Base-by-base conservation (phyloP, 2,329 filamentous ascomycete species). In the Trichophyton rubrum region DNA sequence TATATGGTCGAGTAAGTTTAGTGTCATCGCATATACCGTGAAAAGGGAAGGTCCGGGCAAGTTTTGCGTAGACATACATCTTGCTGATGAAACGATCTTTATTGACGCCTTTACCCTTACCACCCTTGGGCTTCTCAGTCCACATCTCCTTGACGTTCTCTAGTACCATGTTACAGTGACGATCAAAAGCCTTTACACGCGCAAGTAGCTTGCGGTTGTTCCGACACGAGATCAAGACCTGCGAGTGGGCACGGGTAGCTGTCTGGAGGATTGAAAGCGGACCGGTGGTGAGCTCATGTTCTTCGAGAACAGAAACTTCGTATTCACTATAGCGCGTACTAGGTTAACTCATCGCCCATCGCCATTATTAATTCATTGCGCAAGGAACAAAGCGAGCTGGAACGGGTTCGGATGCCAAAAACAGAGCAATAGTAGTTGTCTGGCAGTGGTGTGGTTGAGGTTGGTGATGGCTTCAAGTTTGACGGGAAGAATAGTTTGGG, bases 131-230 rank as follows among this genome's bases (percentile, higher is more conserved):
- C 60, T 88, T 93, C 78, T 99, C 93, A 8, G 91, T 96, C 93
- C 93, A 99, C 92, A 99, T 97, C 79, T 99, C 93, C 81, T 95
- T 95, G 49, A 95, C 90, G 68, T 96, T 96, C 80, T 96, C 90
- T 56, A 96, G 80, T 2, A 96, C 89, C 93, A 99, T 97, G 78
- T 99, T 99, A 83, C 91, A 97, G 77, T 99, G 93, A 63, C 93
- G 83, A 77, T 99, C 93, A 74, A 99, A 99, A 5, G 93, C 93
- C 81, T 99, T 99, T 71, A 99, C 92, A 65, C 93, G 88, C 58
- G 92, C 93, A 60, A 99, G 86, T 56, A 99, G 82, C 81, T 99
- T 99, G 77, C 92, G 88, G 80, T 97, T 97, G 83, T 96, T 96
- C 67, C 93, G 90, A 78, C 92, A 92, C 60, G 90, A 96, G 72